phyloP scores from a whole-genome alignment of 169 alveolate species.

The Cryptosporidium tyzzeri region DNA sequence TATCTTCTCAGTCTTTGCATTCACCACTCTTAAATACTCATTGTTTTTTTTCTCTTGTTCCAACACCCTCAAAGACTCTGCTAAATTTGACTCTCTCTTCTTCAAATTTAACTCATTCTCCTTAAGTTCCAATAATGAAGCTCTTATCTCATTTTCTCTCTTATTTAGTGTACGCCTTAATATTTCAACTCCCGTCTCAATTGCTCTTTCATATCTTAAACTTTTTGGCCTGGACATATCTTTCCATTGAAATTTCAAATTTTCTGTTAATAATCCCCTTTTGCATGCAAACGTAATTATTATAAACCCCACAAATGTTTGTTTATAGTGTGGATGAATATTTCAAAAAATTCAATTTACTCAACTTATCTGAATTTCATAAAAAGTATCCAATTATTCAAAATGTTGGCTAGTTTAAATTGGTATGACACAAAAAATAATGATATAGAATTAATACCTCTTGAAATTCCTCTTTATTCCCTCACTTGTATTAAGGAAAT shows the following conservation, averaged over 20 bases:
- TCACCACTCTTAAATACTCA: constrained; percentile 45
- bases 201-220: constrained; percentile 21
- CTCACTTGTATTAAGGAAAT: neutral
- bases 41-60: constrained; percentile 39
- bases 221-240: neutral
- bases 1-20: constrained; percentile 24
- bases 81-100: constrained; percentile 18
- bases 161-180: neutral
- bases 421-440: too few relatives aligned
- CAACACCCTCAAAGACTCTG: constrained; percentile 3
- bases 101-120: constrained; percentile 20
- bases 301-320: neutral
- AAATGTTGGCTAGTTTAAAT: too few relatives aligned
- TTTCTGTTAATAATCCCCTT: too few relatives aligned
- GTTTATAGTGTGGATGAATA: neutral
- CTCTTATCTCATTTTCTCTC: constrained; percentile 24
- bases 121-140: neutral
- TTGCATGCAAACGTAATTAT: neutral
- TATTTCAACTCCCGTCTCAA: constrained; percentile 46
- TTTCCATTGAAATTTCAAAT: neutral
- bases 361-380: neutral
- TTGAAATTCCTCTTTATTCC: neutral
- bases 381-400: too few relatives aligned
- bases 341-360: too few relatives aligned
- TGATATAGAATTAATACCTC: too few relatives aligned